phyloP scores from a whole-genome alignment of 192 early-diverging fungal species.

The Linnemannia exigua region DNA sequence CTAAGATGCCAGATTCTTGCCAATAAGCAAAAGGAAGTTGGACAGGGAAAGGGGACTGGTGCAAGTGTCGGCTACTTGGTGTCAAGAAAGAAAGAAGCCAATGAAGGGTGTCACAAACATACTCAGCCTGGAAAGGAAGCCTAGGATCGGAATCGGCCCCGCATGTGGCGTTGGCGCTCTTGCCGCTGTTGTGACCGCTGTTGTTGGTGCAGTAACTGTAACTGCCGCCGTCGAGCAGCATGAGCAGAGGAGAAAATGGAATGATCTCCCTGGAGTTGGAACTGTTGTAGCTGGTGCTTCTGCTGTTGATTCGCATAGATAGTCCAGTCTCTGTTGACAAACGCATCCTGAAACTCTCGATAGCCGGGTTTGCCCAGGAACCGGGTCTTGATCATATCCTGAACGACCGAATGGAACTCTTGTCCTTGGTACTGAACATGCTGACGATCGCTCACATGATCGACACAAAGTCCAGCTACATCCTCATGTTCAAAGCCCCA shows the following conservation, averaged over 20 bases:
- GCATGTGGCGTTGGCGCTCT: neutral
- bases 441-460: constrained; percentile 20
- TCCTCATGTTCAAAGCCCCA: constrained; percentile 25
- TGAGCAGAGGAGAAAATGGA: neutral
- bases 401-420: constrained; percentile 14
- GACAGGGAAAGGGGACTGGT: neutral
- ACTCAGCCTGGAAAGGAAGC: neutral
- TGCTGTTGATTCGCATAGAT: constrained; percentile 19
- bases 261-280: no score
- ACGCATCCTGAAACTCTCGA: constrained; percentile 34
- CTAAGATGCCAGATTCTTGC: neutral
- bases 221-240: neutral
- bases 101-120: neutral
- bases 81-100: neutral
- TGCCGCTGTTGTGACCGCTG: neutral
- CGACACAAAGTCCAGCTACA: constrained; percentile 21
- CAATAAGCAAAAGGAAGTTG: neutral
- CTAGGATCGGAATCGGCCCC: neutral
- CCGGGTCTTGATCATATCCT: neutral
- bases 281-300: neutral
- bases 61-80: neutral
- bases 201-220: neutral
- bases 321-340: constrained; percentile 14
- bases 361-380: constrained; percentile 16
- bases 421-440: neutral